A percentile compares a stretch with the other conserved stretches of the same genome.
phyloP scores from a whole-genome alignment of 2,329 filamentous ascomycete genomes.

The Ascomycota sp. region DNA sequence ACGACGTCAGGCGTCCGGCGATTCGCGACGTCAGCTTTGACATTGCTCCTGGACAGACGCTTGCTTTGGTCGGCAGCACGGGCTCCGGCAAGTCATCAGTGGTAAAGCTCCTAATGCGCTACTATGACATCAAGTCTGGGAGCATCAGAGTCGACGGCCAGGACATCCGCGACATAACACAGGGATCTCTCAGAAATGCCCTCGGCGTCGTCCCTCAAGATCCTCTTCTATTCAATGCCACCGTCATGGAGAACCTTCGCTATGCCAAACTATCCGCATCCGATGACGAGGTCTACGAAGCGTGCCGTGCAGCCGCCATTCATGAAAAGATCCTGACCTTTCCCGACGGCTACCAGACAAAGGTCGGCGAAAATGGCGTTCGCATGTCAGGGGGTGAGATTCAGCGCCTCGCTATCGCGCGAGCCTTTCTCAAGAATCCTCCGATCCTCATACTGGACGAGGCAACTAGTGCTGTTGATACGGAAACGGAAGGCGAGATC shows the following conservation, averaged over 20 bases:
- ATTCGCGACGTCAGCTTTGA: constrained; percentile 25
- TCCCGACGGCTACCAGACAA: constrained; percentile 24
- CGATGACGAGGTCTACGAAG: constrained; percentile 34
- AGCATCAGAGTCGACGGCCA: constrained; percentile 33
- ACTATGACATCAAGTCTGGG: constrained; percentile 34
- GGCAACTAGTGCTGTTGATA: constrained; percentile 26
- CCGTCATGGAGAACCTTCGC: constrained; percentile 40
- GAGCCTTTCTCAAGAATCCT: constrained; percentile 11
- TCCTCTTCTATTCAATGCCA: constrained; percentile 39
- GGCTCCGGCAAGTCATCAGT: constrained; percentile 41
- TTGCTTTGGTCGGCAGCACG: constrained; percentile 38
- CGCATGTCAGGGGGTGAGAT: constrained; percentile 27
- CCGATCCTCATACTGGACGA: constrained; percentile 20
- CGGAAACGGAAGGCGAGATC: constrained; percentile 21
- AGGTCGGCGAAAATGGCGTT: constrained; percentile 25
- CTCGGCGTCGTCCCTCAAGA: constrained; percentile 45
- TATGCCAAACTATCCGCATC: constrained; percentile 40
- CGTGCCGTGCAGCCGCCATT: constrained; percentile 37
- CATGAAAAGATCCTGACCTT: constrained; percentile 42
- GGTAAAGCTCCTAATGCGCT: constrained; percentile 35
- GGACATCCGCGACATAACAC: constrained; percentile 34
- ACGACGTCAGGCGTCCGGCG: constrained; percentile 28
- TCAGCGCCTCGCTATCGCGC: constrained; percentile 25
- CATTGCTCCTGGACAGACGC: constrained; percentile 27
- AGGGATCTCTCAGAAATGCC: constrained; percentile 31